Base-by-base conservation (phyloP, 257 asterid species). In the Primulina huaijiensis region DNA sequence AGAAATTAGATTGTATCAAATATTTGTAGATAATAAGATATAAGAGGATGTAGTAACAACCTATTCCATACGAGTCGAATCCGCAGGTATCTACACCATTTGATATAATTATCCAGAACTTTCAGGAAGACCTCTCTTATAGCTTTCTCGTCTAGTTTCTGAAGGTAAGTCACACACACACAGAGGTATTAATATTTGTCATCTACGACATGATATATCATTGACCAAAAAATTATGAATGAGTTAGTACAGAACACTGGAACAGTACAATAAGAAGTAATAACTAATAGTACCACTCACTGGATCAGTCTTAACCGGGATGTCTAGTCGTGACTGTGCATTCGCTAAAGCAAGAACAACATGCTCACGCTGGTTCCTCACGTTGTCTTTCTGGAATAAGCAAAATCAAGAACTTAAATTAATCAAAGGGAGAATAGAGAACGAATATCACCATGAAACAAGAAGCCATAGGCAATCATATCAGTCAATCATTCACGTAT, bases 91-190 rank as follows among this genome's bases (percentile, higher is more conserved):
- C 79, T 87, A 81, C 99, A 93, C 99, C 99, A 93, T 78, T 87
- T 93, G 75, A 89, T 90, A 87, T 93, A 93, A 83, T 93, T 93
- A 78, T 93, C 99, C 74, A 93, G 84, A 82, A 89, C 96, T 88
- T 93, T 93, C 80, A 87, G 76, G 77, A 93, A 93, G 67, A 90
- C 99, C 78, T 86, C 96, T 61, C 89, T 87, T 67, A 90, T 76
- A 80, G 95, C 96, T 71, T 80, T 89, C 79, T 93, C 99, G 63
- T 90, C 99, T 65, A 90, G 82, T 86, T 89, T 93, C 99, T 93
- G 57, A 65, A 74, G 14, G 69, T 70, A 72, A 46, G 38, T 31
- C 31, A 60, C 64, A 71, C 53, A 8, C 38, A 52, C 57, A 71
- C 1, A 60, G 9, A 75, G 4, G 50, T 20, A 8, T 43, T 12